A percentile compares a stretch with the other conserved stretches of the same genome.
Conservation (phyloP, 805 yeast species). For the Cyberlindnera galapagoensis region DNA sequence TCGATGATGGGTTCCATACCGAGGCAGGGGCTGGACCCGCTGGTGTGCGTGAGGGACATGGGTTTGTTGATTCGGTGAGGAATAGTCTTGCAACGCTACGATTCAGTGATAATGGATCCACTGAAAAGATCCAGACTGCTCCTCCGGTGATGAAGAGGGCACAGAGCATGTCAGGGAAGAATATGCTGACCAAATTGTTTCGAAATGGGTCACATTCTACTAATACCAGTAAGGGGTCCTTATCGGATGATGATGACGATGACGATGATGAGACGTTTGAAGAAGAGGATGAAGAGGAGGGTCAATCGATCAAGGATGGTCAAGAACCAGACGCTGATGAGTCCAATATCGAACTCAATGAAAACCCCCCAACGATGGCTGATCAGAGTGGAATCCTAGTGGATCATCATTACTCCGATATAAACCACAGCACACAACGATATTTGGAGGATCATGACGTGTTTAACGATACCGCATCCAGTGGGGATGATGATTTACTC, state of each 20-base stretch:
- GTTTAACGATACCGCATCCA: constrained; percentile 20
- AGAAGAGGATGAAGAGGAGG: constrained; percentile 6
- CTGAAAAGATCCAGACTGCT: background rate
- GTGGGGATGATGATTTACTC: constrained; percentile 25
- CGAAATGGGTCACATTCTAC: constrained; percentile 18
- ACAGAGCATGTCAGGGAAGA: constrained; percentile 10
- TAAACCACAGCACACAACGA: constrained; percentile 15
- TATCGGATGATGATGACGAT: constrained; percentile 5
- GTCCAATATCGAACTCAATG: constrained; percentile 6
- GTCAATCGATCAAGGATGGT: constrained; percentile 3
- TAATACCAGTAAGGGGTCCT: constrained; percentile 3
- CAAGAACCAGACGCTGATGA: constrained; percentile 2
- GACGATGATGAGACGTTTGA: constrained; percentile 6
- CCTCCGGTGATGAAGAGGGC: constrained; percentile 2
- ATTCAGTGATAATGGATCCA: constrained; percentile 2
- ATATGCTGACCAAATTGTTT: constrained; percentile 21
- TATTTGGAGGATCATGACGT: constrained; percentile 12
- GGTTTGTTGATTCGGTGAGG: constrained; percentile 9
- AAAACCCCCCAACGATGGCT: constrained; percentile 4
- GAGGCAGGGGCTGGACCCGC: background rate
- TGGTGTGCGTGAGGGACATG: constrained; percentile 3
- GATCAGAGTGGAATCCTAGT: constrained; percentile 18
- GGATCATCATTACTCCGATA: constrained; percentile 21
- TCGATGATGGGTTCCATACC: constrained; percentile 1
- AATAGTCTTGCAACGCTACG: constrained; percentile 12